These are phyloP conservation scores for Trypanosoma scelopori DNA, from an alignment of 208 protist genomes.

Conservation along the genomic window DNA sequence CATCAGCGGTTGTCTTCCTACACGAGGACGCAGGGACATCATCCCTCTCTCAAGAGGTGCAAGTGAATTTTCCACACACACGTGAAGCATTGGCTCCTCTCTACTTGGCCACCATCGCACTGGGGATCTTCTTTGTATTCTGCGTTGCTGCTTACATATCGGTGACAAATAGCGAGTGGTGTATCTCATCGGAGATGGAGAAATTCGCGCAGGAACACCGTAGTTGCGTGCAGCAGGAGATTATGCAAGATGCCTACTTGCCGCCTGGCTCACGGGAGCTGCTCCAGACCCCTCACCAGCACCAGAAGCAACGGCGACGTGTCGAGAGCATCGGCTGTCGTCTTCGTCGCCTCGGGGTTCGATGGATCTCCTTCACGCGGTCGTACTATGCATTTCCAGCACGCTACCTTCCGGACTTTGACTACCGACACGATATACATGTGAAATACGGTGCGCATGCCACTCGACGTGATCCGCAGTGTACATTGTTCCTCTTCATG, in stretches of 20 bases:
- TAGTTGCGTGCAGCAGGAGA: background rate
- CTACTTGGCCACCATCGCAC: slow-evolving; percentile 22
- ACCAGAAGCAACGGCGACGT: slow-evolving; percentile 2
- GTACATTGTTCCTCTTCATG: slow-evolving; percentile 12
- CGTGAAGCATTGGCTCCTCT: slow-evolving; percentile 10
- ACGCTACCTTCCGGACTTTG: slow-evolving; percentile 23
- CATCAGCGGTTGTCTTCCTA: background rate
- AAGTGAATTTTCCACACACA: background rate
- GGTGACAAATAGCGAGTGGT: slow-evolving; percentile 20
- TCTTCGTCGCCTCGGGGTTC: slow-evolving; percentile 19
- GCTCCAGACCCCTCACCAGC: background rate
- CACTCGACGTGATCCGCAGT: slow-evolving; percentile 9
- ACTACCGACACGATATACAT: slow-evolving; percentile 22
- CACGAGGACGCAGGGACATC: too few species aligned
- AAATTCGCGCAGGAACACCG: background rate
- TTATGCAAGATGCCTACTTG: background rate
- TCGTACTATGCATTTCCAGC: slow-evolving; percentile 23
- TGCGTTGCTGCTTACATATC: slow-evolving; percentile 14
- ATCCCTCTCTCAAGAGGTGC: too few species aligned
- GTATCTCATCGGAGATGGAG: slow-evolving; percentile 16
- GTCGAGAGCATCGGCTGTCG: slow-evolving; percentile 12
- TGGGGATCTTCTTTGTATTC: slow-evolving; percentile 25
- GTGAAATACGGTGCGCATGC: slow-evolving; percentile 3
- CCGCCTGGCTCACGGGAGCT: background rate
- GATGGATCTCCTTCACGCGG: slow-evolving; percentile 23